Evolutionary conservation across 805 yeast species (phyloP).

Genomic region (Saccharomyces mikatae): DNA sequence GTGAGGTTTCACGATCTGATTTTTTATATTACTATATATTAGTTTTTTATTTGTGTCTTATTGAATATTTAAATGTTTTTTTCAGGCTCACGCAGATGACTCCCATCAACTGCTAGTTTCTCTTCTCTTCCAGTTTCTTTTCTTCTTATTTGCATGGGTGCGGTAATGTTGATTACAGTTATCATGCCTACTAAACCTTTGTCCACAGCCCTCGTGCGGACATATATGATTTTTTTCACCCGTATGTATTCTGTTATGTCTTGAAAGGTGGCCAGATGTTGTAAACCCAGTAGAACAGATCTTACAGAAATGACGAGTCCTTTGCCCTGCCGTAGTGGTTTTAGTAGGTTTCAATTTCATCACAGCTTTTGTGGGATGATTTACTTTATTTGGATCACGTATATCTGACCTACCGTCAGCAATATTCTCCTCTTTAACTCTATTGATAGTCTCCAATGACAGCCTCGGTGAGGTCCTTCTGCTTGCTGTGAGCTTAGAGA

Average conservation of each 20-base stretch:
- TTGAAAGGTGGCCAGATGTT: slow-evolving; percentile 84
- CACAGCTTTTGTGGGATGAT: not conserved
- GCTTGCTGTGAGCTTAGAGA: not conserved
- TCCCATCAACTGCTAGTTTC: not conserved
- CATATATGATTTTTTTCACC: slow-evolving; percentile 84
- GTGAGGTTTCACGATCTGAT: not conserved
- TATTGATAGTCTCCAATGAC: not conserved
- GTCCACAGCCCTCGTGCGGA: slow-evolving; percentile 71
- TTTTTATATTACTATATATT: not conserved
- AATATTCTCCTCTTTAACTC: not conserved
- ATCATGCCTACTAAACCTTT: slow-evolving; percentile 84
- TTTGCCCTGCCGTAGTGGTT: slow-evolving; percentile 10
- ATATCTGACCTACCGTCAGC: not conserved
- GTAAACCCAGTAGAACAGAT: slow-evolving; percentile 44
- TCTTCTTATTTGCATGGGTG: slow-evolving; percentile 55
- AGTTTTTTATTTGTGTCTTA: not conserved
- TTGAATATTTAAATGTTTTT: not conserved
- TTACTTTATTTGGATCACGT: not conserved
- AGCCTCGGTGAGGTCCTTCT: not conserved
- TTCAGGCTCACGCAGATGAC: not conserved
- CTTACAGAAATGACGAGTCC: slow-evolving; percentile 25
- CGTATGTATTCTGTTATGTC: slow-evolving; percentile 84
- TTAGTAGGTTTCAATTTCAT: not conserved
- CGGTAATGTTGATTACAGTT: slow-evolving; percentile 89
- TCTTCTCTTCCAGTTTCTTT: not conserved